A percentile compares a stretch with the other conserved stretches of the same genome.
Conservation (phyloP, 2,329 filamentous ascomycete species). For the Ophiostoma novo-ulmi region DNA sequence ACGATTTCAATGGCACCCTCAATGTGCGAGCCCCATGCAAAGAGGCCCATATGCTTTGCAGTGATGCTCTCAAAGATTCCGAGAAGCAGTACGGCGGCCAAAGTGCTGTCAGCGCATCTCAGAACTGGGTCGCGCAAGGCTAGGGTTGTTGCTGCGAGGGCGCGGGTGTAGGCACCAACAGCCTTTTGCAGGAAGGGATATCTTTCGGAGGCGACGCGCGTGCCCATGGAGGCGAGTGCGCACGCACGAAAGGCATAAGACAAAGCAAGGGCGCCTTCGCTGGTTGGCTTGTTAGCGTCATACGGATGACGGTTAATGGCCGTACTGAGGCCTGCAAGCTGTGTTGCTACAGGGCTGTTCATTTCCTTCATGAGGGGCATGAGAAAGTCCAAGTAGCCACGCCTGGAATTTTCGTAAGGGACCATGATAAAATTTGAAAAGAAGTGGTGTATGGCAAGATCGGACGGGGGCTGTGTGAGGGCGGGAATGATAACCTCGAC, state of each 20-base stretch:
- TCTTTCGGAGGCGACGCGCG: constrained; percentile 40
- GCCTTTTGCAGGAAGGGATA: constrained; percentile 39
- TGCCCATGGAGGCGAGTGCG: constrained; percentile 53
- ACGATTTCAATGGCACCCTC: constrained; percentile 59
- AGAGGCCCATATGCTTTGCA: constrained; percentile 48
- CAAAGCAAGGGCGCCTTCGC: constrained; percentile 33
- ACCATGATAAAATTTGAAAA: constrained; percentile 56
- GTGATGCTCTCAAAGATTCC: constrained; percentile 59
- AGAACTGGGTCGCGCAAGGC: constrained; percentile 48
- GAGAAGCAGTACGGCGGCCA: constrained; percentile 56
- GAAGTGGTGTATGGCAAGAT: constrained; percentile 56
- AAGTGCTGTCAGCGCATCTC: constrained; percentile 51
- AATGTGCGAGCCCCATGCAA: constrained; percentile 60
- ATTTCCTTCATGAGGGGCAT: constrained; percentile 44
- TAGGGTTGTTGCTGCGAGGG: constrained; percentile 48
- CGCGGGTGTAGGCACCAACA: constrained; percentile 50
- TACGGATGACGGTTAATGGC: not conserved
- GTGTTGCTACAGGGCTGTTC: not conserved
- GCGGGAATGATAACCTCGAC: constrained; percentile 31
- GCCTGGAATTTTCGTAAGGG: constrained; percentile 45
- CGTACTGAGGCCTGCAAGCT: not conserved
- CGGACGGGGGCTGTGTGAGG: constrained; percentile 47
- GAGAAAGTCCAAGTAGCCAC: constrained; percentile 57
- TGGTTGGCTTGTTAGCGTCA: not conserved
- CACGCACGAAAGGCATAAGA: constrained; percentile 56